Evolutionary conservation across 2,329 filamentous ascomycete species (phyloP), one percentile per base, ranked within the genome.

Genomic region (Alternaria postmessia): DNA sequence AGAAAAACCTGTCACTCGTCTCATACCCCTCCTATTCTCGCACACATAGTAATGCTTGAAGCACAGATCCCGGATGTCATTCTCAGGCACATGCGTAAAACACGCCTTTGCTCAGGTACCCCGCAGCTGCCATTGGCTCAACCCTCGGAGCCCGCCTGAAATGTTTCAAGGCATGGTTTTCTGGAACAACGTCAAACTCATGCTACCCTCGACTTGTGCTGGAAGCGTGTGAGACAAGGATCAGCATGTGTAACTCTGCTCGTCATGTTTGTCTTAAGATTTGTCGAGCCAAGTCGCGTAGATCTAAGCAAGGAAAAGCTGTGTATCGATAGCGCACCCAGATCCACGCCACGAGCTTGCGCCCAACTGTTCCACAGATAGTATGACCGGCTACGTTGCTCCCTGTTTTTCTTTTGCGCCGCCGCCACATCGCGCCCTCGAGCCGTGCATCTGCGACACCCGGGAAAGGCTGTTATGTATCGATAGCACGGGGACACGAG

Each of bases 101-200:
- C 34, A 36, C 36, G 26, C 36, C 12, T 41, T 57, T 22, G 38
- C 54, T 51, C 54, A 57, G 54, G 54, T 57, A 57, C 54, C 36
- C 36, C 43, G 36, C 28, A 11, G 16, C 24, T n/a, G 24, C 47
- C 16, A 57, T 57, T 57, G 54, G 54, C 38, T 24, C 28, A 55
- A 44, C 8, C 26, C 30, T 26, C 30, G 7, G 7, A 24, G 46
- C 12, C 26, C 18, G 34, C 24, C 49, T 26, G 49, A 38, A 38
- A 52, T 26, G 51, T 53, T 53, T 53, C 51, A 53, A 42, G 36
- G 51, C 51, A 41, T 48, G 30, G 34, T 9, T 36, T 48, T 48
- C 46, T 36, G 30, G 30, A 48, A 36, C 30, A 34, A 48, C 2
- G 46, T 36, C 46, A 48, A 48, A 48, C 46, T 22, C 46, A 48